phyloP scores from a whole-genome alignment of 257 asterid genomes.

The Fraxinus americana region DNA sequence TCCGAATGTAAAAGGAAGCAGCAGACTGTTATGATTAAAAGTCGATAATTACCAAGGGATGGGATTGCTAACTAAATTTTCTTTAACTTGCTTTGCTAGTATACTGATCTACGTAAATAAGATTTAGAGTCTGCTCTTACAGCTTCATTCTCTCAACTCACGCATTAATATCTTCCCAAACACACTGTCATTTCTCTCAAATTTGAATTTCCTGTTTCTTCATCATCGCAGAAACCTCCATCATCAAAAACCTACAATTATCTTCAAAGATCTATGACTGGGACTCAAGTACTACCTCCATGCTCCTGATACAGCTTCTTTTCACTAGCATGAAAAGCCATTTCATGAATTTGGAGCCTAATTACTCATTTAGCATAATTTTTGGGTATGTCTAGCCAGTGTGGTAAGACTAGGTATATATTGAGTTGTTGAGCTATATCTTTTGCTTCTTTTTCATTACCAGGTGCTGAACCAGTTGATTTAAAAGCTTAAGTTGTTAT shows the following conservation, averaged over 20 bases:
- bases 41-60: neutral
- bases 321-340: neutral
- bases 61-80: neutral
- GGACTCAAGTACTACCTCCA: neutral
- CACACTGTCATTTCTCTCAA: neutral
- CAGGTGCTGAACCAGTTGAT: neutral
- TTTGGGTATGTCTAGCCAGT: neutral
- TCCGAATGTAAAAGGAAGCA: neutral
- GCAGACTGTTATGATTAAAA: neutral
- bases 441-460: neutral
- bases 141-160: neutral
- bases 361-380: neutral
- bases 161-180: neutral
- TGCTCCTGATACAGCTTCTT: neutral
- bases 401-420: neutral
- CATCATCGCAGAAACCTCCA: neutral
- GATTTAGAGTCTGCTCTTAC: slow-evolving; percentile 6
- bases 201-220: neutral
- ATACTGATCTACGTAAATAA: neutral
- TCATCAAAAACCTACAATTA: neutral
- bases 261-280: neutral
- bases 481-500: neutral
- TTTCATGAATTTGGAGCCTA: neutral
- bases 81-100: neutral
- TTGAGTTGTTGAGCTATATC: neutral